These are phyloP conservation scores for Eucalyptus sp. DNA, from an alignment of 345 rosid genomes.

Conservation along the genomic window DNA sequence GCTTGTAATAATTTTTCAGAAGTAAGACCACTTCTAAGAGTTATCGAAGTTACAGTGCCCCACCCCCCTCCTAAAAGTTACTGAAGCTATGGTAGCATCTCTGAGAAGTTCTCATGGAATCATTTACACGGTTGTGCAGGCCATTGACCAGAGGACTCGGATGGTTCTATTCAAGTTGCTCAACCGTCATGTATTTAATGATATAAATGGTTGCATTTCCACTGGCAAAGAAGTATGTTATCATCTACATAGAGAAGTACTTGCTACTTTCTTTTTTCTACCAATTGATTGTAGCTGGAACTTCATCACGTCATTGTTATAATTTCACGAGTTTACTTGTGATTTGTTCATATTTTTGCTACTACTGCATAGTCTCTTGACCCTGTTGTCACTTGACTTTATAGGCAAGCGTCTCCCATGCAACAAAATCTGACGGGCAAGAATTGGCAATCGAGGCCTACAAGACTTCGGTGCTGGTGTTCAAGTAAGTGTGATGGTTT, in stretches of 20 bases:
- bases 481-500: too few relatives aligned
- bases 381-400: not conserved
- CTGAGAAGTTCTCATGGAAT: not conserved
- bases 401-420: slow-evolving; percentile 89
- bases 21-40: not conserved
- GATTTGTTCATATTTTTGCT: not conserved
- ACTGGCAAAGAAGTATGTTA: slow-evolving; percentile 75
- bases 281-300: not conserved
- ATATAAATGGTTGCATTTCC: slow-evolving; percentile 87
- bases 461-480: slow-evolving; percentile 74
- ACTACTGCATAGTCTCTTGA: not conserved
- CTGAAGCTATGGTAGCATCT: not conserved
- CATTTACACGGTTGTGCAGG: slow-evolving; percentile 28
- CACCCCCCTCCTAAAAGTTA: too few relatives aligned
- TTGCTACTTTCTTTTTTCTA: not conserved
- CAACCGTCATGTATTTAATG: slow-evolving; percentile 58
- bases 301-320: not conserved
- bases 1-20: too few relatives aligned
- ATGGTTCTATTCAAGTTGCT: slow-evolving; percentile 88
- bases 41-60: not conserved
- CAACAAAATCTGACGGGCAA: slow-evolving; percentile 63
- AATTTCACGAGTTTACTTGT: not conserved
- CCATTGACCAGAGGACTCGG: slow-evolving; percentile 35
- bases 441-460: slow-evolving; percentile 81
- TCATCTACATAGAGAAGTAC: slow-evolving; percentile 21